phyloP scores from a whole-genome alignment of 2,329 filamentous ascomycete species.

The Fusarium sterilihyphosum region DNA sequence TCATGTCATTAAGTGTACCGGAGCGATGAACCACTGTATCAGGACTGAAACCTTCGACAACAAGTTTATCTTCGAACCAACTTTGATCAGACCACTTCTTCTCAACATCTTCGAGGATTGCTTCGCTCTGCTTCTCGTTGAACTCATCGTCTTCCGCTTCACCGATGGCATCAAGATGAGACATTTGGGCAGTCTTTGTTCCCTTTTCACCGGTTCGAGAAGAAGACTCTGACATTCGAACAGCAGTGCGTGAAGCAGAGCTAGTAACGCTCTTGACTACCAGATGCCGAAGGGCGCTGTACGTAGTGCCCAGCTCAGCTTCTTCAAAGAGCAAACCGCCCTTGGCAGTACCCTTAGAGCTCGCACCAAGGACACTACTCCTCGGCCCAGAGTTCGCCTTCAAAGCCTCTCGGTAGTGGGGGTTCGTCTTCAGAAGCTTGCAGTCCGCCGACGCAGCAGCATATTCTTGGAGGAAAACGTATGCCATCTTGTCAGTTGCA shows the following conservation, averaged over 20 bases:
- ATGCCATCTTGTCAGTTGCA: background rate
- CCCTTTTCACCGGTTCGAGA: conserved; percentile 14
- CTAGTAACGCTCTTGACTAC: conserved; percentile 24
- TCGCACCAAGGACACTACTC: background rate
- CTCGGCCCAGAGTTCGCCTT: background rate
- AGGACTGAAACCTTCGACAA: conserved; percentile 41
- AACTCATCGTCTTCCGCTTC: conserved; percentile 18
- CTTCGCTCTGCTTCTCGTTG: background rate
- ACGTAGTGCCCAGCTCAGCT: conserved; percentile 2
- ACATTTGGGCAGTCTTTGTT: background rate
- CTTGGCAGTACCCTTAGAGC: conserved; percentile 6
- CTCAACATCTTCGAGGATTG: background rate
- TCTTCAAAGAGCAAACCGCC: conserved; percentile 14
- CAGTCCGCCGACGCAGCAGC: conserved; percentile 3
- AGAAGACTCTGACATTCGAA: conserved; percentile 16
- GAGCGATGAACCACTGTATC: conserved; percentile 42
- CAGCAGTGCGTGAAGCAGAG: conserved; percentile 18
- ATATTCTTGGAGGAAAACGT: conserved; percentile 7
- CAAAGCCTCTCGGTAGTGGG: background rate
- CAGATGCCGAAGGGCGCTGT: conserved; percentile 4
- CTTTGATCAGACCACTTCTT: background rate
- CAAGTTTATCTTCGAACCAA: conserved; percentile 11
- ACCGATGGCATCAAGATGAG: conserved; percentile 12
- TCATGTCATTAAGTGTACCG: conserved; percentile 49
- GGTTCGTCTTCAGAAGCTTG: conserved; percentile 5